Percentiles rank a stretch among this genome's conserved stretches.
Conservation (phyloP, 23 red algal genomes). For the Porphyridium purpureum region DNA sequence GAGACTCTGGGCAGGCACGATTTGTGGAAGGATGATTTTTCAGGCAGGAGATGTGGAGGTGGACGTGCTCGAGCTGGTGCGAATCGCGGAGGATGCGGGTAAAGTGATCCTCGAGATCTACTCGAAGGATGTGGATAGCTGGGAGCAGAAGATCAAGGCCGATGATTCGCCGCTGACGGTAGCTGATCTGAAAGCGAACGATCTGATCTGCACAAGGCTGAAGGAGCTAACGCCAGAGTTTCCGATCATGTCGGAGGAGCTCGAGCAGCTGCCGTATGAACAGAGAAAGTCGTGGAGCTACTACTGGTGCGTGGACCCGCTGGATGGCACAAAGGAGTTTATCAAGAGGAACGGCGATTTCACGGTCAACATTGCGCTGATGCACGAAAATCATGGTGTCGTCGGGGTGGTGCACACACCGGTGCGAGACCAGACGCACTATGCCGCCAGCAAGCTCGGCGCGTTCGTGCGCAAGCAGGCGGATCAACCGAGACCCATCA, state of each 20-base stretch:
- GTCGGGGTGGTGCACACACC: slow-evolving; percentile 52
- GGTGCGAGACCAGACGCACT: slow-evolving; percentile 21
- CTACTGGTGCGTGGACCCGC: slow-evolving; percentile 70
- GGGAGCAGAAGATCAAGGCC: slow-evolving; percentile 32
- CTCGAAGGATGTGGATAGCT: slow-evolving; percentile 13
- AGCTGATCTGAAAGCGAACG: slow-evolving; percentile 50
- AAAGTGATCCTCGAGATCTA: slow-evolving; percentile 45
- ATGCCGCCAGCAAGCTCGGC: slow-evolving; percentile 12
- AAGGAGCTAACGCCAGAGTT: slow-evolving; percentile 10
- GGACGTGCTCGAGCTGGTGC: too few species aligned
- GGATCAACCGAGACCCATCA: neutral
- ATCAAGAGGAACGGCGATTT: slow-evolving; percentile 65
- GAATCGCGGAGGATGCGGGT: slow-evolving; percentile 13
- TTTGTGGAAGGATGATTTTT: too few species aligned
- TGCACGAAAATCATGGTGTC: slow-evolving; percentile 11
- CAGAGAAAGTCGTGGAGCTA: slow-evolving; percentile 15
- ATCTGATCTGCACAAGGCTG: slow-evolving; percentile 24
- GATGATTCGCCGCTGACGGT: slow-evolving; percentile 55
- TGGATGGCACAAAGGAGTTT: slow-evolving; percentile 80
- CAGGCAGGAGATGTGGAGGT: too few species aligned
- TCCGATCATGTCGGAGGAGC: slow-evolving; percentile 69
- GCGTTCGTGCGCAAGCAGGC: slow-evolving; percentile 17
- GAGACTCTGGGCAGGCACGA: too few species aligned
- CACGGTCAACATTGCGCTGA: slow-evolving; percentile 66
- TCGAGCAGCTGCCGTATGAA: slow-evolving; percentile 14